A percentile compares a stretch with the other conserved stretches of the same genome.
These are phyloP conservation scores for Pichia cephalocereana DNA, from an alignment of 805 yeast genomes.

Conservation along the genomic window DNA sequence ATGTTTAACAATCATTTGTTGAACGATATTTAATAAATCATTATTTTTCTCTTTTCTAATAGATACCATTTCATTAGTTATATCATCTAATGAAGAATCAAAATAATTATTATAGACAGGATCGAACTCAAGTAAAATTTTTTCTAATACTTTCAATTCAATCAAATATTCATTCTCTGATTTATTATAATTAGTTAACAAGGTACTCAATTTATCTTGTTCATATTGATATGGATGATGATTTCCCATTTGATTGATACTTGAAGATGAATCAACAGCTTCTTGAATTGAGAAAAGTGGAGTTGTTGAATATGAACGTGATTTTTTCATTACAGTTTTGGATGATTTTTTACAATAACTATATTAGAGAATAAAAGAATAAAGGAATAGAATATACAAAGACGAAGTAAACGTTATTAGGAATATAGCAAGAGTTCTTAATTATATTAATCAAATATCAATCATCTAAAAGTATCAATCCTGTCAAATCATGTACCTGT, in stretches of 20 bases:
- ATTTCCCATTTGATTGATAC: not conserved
- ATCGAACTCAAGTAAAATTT: slow-evolving; percentile 19
- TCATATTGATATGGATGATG: not conserved
- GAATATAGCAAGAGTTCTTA: too few relatives aligned
- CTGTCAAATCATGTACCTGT: too few relatives aligned
- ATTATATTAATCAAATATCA: too few relatives aligned
- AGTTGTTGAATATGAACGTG: slow-evolving; percentile 11
- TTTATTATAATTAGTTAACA: slow-evolving; percentile 9
- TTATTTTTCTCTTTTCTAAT: slow-evolving; percentile 15
- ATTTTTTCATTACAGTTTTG: not conserved
- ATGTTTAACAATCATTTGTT: slow-evolving; percentile 14
- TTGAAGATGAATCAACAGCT: slow-evolving; percentile 9
- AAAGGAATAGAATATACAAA: not conserved
- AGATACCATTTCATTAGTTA: slow-evolving; percentile 14
- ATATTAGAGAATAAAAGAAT: not conserved
- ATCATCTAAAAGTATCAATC: too few relatives aligned
- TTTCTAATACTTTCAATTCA: slow-evolving; percentile 16
- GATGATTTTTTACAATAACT: too few relatives aligned
- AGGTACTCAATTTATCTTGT: not conserved
- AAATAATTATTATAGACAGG: slow-evolving; percentile 21
- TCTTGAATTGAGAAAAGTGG: slow-evolving; percentile 18
- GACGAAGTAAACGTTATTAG: too few relatives aligned
- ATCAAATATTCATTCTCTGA: slow-evolving; percentile 15
- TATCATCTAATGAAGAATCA: slow-evolving; percentile 21
- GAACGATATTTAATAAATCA: slow-evolving; percentile 11